A percentile compares a stretch with the other conserved stretches of the same genome.
phyloP scores from a whole-genome alignment of 2,329 filamentous ascomycete species.

The Calonectria pseudoturangicola region DNA sequence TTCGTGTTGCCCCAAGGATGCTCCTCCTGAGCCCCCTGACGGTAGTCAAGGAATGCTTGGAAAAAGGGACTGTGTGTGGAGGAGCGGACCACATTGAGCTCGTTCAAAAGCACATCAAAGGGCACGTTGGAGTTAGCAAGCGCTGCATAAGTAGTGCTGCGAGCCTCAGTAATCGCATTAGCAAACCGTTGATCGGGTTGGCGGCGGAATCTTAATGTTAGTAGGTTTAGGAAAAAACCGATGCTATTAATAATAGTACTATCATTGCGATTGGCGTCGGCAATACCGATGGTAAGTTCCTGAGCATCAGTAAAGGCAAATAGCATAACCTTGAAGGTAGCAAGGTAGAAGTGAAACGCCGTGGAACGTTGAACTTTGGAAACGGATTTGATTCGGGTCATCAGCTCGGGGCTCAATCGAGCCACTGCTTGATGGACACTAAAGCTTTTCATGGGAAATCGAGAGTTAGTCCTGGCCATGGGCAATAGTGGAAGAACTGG shows the following conservation, averaged over 20 bases:
- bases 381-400: constrained; percentile 25
- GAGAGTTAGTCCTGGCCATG: neutral
- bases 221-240: constrained; percentile 36
- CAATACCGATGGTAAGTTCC: constrained; percentile 34
- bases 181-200: neutral
- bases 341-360: constrained; percentile 31
- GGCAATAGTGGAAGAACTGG: constrained; percentile 2
- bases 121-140: constrained; percentile 15
- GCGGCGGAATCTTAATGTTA: constrained; percentile 30
- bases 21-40: neutral
- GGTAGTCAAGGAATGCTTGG: constrained; percentile 27
- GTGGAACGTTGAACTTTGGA: constrained; percentile 27
- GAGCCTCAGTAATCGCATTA: neutral
- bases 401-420: no score
- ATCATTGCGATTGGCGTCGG: constrained; percentile 29
- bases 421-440: neutral
- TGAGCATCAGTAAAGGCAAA: neutral
- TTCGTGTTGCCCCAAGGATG: neutral
- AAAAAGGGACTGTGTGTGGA: constrained; percentile 19
- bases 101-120: constrained; percentile 21
- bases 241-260: constrained; percentile 5
- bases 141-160: neutral
- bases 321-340: constrained; percentile 27
- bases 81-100: constrained; percentile 15
- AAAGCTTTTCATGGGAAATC: neutral